A percentile compares a stretch with the other conserved stretches of the same genome.
Evolutionary conservation across 768 basidiomycete species (phyloP).

Genomic region (Tulasnella sp.): DNA sequence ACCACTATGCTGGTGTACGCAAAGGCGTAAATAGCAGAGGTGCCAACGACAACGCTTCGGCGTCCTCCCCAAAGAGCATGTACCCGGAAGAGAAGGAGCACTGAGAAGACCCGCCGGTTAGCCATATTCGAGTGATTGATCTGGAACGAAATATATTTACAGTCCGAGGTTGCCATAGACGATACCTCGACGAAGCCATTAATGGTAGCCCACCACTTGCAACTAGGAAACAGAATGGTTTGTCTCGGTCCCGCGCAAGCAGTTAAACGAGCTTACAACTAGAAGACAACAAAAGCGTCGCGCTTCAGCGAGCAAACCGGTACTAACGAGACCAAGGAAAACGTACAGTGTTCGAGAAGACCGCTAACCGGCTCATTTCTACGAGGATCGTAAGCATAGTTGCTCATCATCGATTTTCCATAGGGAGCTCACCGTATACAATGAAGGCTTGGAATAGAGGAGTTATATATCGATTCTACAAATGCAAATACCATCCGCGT

Average conservation of each 20-base stretch:
- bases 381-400: background rate
- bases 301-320: background rate
- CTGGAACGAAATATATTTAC: background rate
- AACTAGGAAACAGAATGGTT: background rate
- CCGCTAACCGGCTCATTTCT: background rate
- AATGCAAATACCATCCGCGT: background rate
- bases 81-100: background rate
- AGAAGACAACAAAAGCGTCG: background rate
- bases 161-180: background rate
- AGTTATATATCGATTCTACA: background rate
- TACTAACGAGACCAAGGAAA: background rate
- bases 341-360: background rate
- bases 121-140: background rate
- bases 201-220: background rate
- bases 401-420: background rate
- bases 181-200: background rate
- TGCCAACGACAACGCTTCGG: background rate
- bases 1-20: background rate
- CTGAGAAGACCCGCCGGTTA: background rate
- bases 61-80: conserved; percentile 1
- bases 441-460: background rate
- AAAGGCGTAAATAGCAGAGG: background rate
- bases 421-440: background rate
- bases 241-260: background rate
- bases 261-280: background rate